phyloP scores from a whole-genome alignment of 106 monocot genomes.

The Dactylorhiza incarnata region DNA sequence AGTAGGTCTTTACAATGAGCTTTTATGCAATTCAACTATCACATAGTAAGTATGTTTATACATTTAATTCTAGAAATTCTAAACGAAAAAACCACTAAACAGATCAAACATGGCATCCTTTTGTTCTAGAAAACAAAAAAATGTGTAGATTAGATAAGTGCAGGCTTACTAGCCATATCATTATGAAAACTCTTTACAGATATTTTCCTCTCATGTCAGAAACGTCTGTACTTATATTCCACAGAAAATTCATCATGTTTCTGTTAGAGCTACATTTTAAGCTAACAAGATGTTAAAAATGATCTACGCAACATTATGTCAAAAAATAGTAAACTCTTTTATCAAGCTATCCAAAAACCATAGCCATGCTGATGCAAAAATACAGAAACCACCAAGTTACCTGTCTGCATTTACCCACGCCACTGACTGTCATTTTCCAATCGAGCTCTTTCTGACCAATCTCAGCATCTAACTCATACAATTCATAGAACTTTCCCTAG shows the following conservation, averaged over 20 bases:
- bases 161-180: not conserved
- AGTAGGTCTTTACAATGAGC: not conserved
- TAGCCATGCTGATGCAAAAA: not conserved
- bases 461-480: conserved; percentile 95
- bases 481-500: conserved; percentile 96
- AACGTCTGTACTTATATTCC: not conserved
- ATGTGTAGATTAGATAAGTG: not conserved
- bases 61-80: not conserved
- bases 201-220: not conserved
- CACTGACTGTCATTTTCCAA: conserved; percentile 97
- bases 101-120: not conserved
- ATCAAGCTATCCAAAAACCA: not conserved
- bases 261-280: not conserved
- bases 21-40: no score
- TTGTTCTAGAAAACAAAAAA: not conserved
- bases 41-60: no score
- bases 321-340: not conserved
- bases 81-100: not conserved
- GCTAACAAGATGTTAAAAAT: not conserved
- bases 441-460: conserved; percentile 93
- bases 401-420: conserved; percentile 98
- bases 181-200: no score
- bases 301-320: not conserved
- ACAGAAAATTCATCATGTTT: not conserved
- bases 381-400: conserved; percentile 19